These are phyloP conservation scores for Citrus reticulata DNA, from an alignment of 345 rosid genomes.

Conservation along the genomic window DNA sequence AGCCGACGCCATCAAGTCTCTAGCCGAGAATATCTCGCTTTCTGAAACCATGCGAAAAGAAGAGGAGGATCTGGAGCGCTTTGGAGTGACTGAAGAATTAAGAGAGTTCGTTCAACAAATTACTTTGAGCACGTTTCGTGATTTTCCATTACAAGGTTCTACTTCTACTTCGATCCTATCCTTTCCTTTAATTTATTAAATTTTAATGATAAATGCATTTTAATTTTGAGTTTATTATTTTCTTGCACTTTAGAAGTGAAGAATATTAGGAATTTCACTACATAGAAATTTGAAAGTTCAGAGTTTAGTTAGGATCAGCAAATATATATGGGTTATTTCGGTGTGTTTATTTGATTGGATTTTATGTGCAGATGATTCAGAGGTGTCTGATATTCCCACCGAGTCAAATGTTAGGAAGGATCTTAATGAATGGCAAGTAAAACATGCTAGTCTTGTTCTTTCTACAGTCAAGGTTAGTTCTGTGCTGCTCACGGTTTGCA, in stretches of 20 bases:
- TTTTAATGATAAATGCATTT: background rate
- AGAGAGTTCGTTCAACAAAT: conserved; percentile 54
- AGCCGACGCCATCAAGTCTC: conserved; percentile 50
- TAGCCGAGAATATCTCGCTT: conserved; percentile 31
- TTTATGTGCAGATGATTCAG: conserved; percentile 45
- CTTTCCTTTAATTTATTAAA: background rate
- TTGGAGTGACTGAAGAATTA: conserved; percentile 54
- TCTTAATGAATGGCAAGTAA: conserved; percentile 58
- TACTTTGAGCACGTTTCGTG: conserved; percentile 44
- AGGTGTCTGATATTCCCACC: conserved; percentile 41
- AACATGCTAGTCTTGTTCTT: conserved; percentile 57
- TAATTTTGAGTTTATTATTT: background rate
- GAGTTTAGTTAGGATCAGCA: too few species aligned
- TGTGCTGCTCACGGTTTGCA: background rate
- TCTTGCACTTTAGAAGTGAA: background rate
- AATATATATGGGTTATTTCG: background rate
- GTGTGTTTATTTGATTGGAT: background rate
- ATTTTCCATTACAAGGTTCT: conserved; percentile 54
- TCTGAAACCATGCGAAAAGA: conserved; percentile 9
- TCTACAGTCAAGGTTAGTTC: conserved; percentile 45
- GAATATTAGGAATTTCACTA: background rate
- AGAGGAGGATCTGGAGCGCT: conserved; percentile 36
- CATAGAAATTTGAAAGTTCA: background rate
- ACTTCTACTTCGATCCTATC: background rate
- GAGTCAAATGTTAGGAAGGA: conserved; percentile 58